Evolutionary conservation across 768 basidiomycete species (phyloP).

Genomic region (Leccinum broughii): DNA sequence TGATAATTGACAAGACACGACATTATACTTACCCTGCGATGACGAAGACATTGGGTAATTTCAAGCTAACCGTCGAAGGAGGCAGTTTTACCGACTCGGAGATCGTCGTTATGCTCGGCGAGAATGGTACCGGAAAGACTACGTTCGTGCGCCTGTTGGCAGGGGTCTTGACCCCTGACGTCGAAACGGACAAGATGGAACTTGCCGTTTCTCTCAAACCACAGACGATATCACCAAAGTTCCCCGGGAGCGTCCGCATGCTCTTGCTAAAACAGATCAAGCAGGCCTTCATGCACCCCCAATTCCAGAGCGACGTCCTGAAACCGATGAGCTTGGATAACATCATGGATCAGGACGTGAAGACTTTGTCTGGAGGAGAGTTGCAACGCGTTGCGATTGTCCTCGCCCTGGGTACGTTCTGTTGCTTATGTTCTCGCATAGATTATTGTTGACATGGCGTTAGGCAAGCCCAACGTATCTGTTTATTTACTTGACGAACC

Average conservation of each 20-base stretch:
- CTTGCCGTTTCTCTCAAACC: conserved; percentile 95
- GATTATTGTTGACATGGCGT: conserved; percentile 10
- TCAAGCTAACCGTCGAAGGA: conserved; percentile 91
- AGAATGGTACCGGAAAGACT: conserved; percentile 99
- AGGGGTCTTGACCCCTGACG: conserved; percentile 82
- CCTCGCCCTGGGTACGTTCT: conserved; percentile 71
- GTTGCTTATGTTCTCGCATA: not conserved
- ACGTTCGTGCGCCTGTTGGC: conserved; percentile 95
- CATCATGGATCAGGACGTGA: conserved; percentile 97
- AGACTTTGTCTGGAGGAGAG: conserved; percentile 98
- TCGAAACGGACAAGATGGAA: conserved; percentile 76
- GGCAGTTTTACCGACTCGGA: conserved; percentile 98
- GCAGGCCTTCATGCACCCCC: conserved; percentile 96
- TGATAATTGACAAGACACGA: conserved; percentile 81
- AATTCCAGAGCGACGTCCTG: conserved; percentile 97
- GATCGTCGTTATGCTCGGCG: conserved; percentile 98
- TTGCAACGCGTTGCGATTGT: conserved; percentile 97
- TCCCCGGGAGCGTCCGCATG: conserved; percentile 96
- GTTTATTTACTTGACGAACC: conserved; percentile 98
- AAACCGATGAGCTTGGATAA: conserved; percentile 96
- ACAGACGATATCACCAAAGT: conserved; percentile 97
- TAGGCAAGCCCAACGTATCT: conserved; percentile 73
- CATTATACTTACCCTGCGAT: conserved; percentile 92
- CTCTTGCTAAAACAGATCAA: conserved; percentile 93
- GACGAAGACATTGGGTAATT: conserved; percentile 94